Percentiles rank a stretch among this genome's conserved stretches.
Evolutionary conservation across 257 asterid genomes (phyloP).

Genomic region (Fraxinus americana): DNA sequence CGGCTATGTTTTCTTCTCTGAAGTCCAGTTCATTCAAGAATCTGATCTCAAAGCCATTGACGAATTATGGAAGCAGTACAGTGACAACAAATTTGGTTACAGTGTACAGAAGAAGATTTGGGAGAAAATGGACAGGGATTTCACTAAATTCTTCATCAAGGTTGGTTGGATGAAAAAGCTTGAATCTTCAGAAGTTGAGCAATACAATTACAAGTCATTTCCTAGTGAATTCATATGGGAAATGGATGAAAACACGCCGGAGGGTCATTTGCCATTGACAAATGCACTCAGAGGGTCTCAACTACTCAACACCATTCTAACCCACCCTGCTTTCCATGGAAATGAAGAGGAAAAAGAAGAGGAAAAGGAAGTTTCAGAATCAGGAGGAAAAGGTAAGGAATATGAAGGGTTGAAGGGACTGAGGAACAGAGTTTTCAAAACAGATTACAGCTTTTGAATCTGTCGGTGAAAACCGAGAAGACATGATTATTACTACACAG

Average conservation of each 20-base stretch:
- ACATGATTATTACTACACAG: not conserved
- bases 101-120: conserved; percentile 74
- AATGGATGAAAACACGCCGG: conserved; percentile 55
- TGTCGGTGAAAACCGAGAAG: not conserved
- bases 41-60: conserved; percentile 61
- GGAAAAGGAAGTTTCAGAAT: not conserved
- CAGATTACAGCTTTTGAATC: conserved; percentile 54
- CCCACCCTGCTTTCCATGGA: conserved; percentile 70
- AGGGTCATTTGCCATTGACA: conserved; percentile 84
- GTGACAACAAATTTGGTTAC: conserved; percentile 68
- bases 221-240: conserved; percentile 84
- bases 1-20: conserved; percentile 94
- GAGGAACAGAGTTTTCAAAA: conserved; percentile 37
- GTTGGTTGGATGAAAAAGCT: conserved; percentile 91
- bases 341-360: conserved; percentile 33
- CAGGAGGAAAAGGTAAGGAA: conserved; percentile 10
- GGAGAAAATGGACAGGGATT: conserved; percentile 53
- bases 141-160: conserved; percentile 60
- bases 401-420: conserved; percentile 31
- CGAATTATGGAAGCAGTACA: conserved; percentile 65
- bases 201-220: conserved; percentile 74
- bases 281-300: conserved; percentile 85
- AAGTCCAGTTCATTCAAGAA: conserved; percentile 66
- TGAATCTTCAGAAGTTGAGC: conserved; percentile 63
- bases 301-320: conserved; percentile 49